A percentile compares a stretch with the other conserved stretches of the same genome.
Conservation (phyloP, 2,329 filamentous ascomycete genomes). For the Zymoseptoria ardabiliae region DNA sequence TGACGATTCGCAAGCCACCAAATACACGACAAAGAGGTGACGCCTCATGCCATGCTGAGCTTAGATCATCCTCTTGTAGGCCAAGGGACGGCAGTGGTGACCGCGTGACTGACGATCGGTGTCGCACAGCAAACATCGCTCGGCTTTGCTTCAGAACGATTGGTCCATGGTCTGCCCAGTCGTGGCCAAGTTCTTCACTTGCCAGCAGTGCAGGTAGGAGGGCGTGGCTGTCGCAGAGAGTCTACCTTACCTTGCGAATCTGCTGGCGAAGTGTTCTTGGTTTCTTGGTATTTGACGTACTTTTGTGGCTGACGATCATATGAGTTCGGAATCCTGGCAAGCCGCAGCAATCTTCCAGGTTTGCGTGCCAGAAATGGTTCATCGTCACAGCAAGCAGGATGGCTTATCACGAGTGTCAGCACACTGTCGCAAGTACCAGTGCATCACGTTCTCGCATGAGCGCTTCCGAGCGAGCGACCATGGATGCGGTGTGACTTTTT, state of each 20-base stretch:
- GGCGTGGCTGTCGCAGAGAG: background rate
- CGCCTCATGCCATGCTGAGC: background rate
- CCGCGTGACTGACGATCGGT: background rate
- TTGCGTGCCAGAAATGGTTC: background rate
- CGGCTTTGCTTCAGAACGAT: background rate
- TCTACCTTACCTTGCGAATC: background rate
- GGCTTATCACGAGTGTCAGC: background rate
- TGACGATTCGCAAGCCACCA: background rate
- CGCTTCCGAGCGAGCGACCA: background rate
- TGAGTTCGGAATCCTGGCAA: background rate
- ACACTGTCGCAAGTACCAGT: background rate
- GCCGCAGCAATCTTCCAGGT: background rate
- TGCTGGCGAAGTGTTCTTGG: background rate
- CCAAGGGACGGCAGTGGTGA: background rate
- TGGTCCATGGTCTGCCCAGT: background rate
- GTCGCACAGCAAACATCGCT: background rate
- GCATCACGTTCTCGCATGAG: background rate
- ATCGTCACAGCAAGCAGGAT: background rate
- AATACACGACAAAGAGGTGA: background rate
- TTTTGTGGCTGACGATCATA: background rate
- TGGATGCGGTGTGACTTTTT: background rate
- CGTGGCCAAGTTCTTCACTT: background rate
- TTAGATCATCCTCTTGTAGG: background rate
- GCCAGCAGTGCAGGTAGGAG: background rate
- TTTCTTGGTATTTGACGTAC: background rate